Conservation (phyloP, 352 stramenopile species). For the Pythium coloratum region DNA sequence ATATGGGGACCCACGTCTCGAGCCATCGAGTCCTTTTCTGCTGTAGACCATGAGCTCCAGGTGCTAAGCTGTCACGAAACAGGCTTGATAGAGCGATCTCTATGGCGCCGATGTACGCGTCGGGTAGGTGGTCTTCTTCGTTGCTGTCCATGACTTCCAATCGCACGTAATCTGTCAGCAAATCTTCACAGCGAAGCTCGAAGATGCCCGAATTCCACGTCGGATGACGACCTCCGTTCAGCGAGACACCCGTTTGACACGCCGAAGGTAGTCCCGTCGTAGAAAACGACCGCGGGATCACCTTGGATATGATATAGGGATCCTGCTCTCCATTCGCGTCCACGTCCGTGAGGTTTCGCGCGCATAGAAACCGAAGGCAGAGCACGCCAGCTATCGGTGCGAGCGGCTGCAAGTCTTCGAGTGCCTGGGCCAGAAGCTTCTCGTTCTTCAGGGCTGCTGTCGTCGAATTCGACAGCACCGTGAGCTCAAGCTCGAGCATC, state of each 20-base stretch:
- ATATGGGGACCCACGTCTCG: conserved; percentile 52
- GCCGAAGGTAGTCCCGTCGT: conserved; percentile 5
- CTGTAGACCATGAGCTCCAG: background rate
- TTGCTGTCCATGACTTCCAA: conserved; percentile 56
- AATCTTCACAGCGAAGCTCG: conserved; percentile 30
- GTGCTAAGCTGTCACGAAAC: conserved; percentile 24
- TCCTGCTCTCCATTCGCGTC: conserved; percentile 55
- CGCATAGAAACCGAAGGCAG: conserved; percentile 43
- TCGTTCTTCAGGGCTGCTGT: conserved; percentile 15
- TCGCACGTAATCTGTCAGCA: conserved; percentile 37
- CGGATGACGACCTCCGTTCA: conserved; percentile 52
- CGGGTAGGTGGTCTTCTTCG: conserved; percentile 53
- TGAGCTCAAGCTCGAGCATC: conserved; percentile 26
- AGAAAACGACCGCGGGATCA: conserved; percentile 23
- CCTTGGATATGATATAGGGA: conserved; percentile 39
- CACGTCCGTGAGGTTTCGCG: conserved; percentile 46
- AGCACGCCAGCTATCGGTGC: conserved; percentile 32
- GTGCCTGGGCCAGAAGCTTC: conserved; percentile 8
- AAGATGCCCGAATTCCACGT: conserved; percentile 51
- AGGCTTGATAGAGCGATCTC: conserved; percentile 34
- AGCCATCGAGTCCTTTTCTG: conserved; percentile 36
- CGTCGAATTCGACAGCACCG: conserved; percentile 1
- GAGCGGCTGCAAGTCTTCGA: conserved; percentile 16
- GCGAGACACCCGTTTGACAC: conserved; percentile 45
- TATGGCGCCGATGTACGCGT: conserved; percentile 41